These are phyloP conservation scores for Vigna radiata DNA, from an alignment of 306 rosid genomes.

Conservation along the genomic window DNA sequence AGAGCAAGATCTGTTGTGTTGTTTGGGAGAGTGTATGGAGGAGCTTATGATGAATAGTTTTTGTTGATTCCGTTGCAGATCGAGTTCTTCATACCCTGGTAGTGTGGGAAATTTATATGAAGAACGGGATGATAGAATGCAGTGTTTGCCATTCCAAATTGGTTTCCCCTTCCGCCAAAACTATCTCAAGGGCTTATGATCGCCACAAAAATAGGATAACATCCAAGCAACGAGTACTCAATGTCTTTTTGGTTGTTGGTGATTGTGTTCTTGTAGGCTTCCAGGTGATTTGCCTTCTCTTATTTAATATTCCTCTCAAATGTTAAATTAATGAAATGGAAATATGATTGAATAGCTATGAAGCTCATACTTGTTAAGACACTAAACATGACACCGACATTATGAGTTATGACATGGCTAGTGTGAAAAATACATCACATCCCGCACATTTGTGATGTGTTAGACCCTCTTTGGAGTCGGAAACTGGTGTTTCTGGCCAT, in stretches of 20 bases:
- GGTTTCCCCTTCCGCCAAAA: conserved; percentile 72
- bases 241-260: conserved; percentile 89
- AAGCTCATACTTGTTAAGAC: not conserved
- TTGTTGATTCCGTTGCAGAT: conserved; percentile 50
- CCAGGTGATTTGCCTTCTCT: conserved; percentile 66
- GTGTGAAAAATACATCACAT: not conserved
- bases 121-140: conserved; percentile 96
- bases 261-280: conserved; percentile 95
- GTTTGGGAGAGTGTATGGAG: not conserved
- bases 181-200: conserved; percentile 91
- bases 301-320: conserved; percentile 12
- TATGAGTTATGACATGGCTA: not conserved
- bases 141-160: conserved; percentile 92
- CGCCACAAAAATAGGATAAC: conserved; percentile 76
- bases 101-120: conserved; percentile 57
- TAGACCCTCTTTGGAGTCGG: not conserved
- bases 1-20: conserved; percentile 58
- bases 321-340: conserved; percentile 10
- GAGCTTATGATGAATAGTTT: not conserved
- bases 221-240: conserved; percentile 84
- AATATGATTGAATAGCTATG: not conserved
- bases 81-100: conserved; percentile 50
- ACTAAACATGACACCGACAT: not conserved
- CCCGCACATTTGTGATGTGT: not conserved
- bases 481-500: not conserved